These are phyloP conservation scores for Nephromyces sp. DNA, from an alignment of 169 alveolate genomes.

Conservation along the genomic window DNA sequence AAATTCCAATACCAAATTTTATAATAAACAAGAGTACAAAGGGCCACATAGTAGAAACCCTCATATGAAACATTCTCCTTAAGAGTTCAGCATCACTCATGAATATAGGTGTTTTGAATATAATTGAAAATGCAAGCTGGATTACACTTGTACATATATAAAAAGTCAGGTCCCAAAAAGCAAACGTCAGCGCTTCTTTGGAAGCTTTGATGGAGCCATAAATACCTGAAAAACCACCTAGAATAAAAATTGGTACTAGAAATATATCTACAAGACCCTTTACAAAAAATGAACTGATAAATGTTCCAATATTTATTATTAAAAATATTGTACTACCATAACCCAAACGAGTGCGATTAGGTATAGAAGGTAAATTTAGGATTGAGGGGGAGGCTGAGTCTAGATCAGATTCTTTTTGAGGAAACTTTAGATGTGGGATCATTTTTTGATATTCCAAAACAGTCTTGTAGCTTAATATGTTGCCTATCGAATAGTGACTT, in stretches of 20 bases:
- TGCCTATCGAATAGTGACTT: too few species aligned
- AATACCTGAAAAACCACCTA: background rate
- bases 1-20: background rate
- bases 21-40: background rate
- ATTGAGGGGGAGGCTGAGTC: too few species aligned
- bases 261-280: background rate
- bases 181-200: background rate
- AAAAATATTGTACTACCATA: background rate
- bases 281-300: background rate
- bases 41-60: background rate
- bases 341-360: background rate
- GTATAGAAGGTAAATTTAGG: background rate
- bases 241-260: background rate
- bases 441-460: too few species aligned
- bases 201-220: background rate
- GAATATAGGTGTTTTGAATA: background rate
- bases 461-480: too few species aligned
- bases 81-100: background rate
- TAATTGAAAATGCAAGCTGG: background rate
- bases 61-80: background rate
- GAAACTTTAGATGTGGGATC: too few species aligned
- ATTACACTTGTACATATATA: background rate
- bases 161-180: background rate
- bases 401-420: too few species aligned
- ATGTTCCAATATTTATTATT: background rate